Evolutionary conservation across 305 asterid genomes (phyloP).

Genomic region (Euphrasia arctica): DNA sequence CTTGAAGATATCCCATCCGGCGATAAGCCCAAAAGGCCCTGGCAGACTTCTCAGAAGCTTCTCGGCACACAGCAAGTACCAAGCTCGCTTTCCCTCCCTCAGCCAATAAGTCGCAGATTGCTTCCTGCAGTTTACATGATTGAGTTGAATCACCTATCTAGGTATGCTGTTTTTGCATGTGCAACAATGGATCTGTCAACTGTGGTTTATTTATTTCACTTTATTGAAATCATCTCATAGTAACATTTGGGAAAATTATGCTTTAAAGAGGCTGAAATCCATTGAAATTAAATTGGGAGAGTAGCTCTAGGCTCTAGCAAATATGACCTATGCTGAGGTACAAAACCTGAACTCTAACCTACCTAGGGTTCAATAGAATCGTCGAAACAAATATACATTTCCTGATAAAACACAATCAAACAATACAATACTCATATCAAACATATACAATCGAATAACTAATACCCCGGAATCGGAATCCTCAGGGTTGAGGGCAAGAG

Average conservation of each 20-base stretch:
- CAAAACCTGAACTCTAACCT: background rate
- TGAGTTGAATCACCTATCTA: conserved; percentile 12
- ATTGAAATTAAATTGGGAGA: conserved; percentile 14
- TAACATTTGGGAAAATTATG: conserved; percentile 4
- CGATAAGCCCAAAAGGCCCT: conserved; percentile 98
- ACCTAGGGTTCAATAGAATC: background rate
- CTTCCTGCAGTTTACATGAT: conserved; percentile 45
- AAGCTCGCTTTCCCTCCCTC: conserved; percentile 73
- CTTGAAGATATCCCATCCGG: conserved; percentile 89
- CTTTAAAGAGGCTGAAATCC: background rate
- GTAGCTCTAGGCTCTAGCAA: conserved; percentile 16
- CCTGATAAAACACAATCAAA: conserved; percentile 6
- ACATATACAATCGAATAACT: conserved; percentile 10
- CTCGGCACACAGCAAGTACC: conserved; percentile 73
- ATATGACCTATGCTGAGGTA: background rate
- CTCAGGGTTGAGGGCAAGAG: conserved; percentile 75
- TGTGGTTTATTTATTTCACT: background rate
- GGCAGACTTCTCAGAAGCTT: conserved; percentile 82
- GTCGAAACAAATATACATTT: conserved; percentile 10
- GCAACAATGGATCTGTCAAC: background rate
- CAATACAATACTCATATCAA: background rate
- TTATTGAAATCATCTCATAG: background rate
- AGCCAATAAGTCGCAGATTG: conserved; percentile 74
- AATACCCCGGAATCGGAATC: conserved; percentile 80
- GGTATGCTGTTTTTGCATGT: background rate